Conservation (phyloP, 805 yeast species). For the Debaryomyces prosopidis region DNA sequence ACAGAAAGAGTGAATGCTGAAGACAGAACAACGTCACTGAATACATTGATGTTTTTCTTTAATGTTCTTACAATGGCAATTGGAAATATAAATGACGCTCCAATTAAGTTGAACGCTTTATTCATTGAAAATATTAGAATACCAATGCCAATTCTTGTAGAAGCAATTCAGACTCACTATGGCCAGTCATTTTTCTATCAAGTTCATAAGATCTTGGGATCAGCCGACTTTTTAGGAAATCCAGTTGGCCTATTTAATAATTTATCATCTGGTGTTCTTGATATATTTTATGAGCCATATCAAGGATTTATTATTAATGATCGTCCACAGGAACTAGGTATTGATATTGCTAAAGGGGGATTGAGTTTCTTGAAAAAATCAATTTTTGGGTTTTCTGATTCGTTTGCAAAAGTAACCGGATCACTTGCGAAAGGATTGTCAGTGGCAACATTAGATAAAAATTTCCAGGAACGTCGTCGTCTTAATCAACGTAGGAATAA, state of each 20-base stretch:
- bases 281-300: conserved; percentile 95
- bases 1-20: conserved; percentile 75
- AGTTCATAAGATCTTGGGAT: conserved; percentile 87
- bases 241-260: conserved; percentile 97
- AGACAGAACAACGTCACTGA: conserved; percentile 58
- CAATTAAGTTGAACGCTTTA: conserved; percentile 83
- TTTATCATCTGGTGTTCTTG: conserved; percentile 92
- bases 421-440: conserved; percentile 93
- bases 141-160: conserved; percentile 70
- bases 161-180: conserved; percentile 79
- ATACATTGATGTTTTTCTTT: conserved; percentile 71
- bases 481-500: conserved; percentile 72
- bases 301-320: conserved; percentile 94
- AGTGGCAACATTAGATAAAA: conserved; percentile 82
- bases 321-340: conserved; percentile 93
- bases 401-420: conserved; percentile 89
- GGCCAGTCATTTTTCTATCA: conserved; percentile 91
- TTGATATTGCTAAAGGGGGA: conserved; percentile 95
- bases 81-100: conserved; percentile 97
- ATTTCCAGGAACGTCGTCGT: conserved; percentile 81
- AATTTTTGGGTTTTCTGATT: conserved; percentile 91
- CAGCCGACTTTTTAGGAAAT: conserved; percentile 94
- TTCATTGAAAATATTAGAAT: conserved; percentile 87
- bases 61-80: conserved; percentile 94
- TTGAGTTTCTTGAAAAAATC: conserved; percentile 91